Percentiles rank a stretch among this genome's conserved stretches.
These are phyloP conservation scores for Iris macrosiphon DNA, from an alignment of 106 monocot species.

Conservation along the genomic window DNA sequence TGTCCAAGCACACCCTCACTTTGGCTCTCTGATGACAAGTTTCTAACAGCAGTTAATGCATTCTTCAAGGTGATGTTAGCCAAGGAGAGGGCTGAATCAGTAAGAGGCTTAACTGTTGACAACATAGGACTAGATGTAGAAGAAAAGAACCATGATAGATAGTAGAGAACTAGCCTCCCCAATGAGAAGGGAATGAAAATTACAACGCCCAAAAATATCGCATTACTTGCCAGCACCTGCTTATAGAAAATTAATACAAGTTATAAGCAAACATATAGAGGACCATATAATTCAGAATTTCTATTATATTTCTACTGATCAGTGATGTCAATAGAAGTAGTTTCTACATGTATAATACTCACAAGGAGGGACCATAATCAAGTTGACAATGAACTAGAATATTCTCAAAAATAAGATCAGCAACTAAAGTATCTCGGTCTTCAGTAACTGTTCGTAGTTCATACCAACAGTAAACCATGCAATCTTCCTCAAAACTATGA, in stretches of 20 bases:
- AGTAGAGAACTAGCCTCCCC: conserved; percentile 74
- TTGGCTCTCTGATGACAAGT: conserved; percentile 54
- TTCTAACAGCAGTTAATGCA: conserved; percentile 55
- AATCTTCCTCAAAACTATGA: too few relatives aligned
- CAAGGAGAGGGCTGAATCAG: conserved; percentile 61
- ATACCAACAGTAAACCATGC: too few relatives aligned
- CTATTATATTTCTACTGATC: too few relatives aligned
- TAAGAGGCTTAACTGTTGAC: conserved; percentile 53
- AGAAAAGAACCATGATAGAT: conserved; percentile 79
- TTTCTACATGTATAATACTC: too few relatives aligned
- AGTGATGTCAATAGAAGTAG: too few relatives aligned
- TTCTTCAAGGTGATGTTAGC: conserved; percentile 83
- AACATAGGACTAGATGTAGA: conserved; percentile 64
- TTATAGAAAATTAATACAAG: conserved; percentile 1
- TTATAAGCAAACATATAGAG: too few relatives aligned
- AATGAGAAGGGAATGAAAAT: conserved; percentile 92
- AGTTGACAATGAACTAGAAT: too few relatives aligned
- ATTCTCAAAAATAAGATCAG: too few relatives aligned
- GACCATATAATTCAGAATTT: too few relatives aligned
- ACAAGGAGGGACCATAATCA: too few relatives aligned
- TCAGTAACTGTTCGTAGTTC: too few relatives aligned
- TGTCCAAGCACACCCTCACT: conserved; percentile 43
- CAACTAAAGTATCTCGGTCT: too few relatives aligned
- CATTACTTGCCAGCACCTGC: conserved; percentile 99
- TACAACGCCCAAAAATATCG: conserved; percentile 89